Conservation (phyloP, 2,329 filamentous ascomycete species). For the Didymella arachidicola region DNA sequence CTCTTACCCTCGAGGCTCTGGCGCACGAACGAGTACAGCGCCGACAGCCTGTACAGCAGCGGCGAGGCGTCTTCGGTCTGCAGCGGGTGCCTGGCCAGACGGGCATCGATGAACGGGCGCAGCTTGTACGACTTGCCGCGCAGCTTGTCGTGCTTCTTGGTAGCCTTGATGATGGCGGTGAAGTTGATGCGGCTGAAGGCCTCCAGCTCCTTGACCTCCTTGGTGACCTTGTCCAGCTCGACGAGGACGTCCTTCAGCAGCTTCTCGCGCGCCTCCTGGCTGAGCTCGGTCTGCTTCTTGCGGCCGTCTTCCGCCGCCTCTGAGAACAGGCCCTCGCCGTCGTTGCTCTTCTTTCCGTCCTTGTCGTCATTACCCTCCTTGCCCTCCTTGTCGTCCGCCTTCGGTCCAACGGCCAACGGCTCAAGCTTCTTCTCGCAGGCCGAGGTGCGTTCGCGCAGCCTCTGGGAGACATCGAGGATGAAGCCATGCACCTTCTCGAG, state of each 20-base stretch:
- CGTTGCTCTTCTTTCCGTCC: slow-evolving; percentile 6
- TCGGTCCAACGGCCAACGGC: slow-evolving; percentile 57
- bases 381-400: slow-evolving; percentile 36
- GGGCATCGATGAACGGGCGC: slow-evolving; percentile 88
- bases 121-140: slow-evolving; percentile 86
- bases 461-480: slow-evolving; percentile 81
- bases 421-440: slow-evolving; percentile 72
- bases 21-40: slow-evolving; percentile 94
- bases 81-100: slow-evolving; percentile 86
- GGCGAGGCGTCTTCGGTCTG: slow-evolving; percentile 95
- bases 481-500: slow-evolving; percentile 94
- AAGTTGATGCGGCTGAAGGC: slow-evolving; percentile 97
- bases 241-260: slow-evolving; percentile 74
- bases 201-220: slow-evolving; percentile 90
- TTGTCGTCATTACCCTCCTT: slow-evolving; percentile 29
- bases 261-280: slow-evolving; percentile 54
- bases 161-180: slow-evolving; percentile 96
- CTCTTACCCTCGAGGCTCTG: slow-evolving; percentile 75
- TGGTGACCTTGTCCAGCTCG: slow-evolving; percentile 86
- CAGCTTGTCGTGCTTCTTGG: slow-evolving; percentile 98
- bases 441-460: slow-evolving; percentile 81
- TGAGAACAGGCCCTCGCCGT: slow-evolving; percentile 27
- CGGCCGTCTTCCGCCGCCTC: slow-evolving; percentile 24
- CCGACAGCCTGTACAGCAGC: slow-evolving; percentile 83
- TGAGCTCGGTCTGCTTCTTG: slow-evolving; percentile 36